A percentile compares a stretch with the other conserved stretches of the same genome.
phyloP scores from a whole-genome alignment of 768 basidiomycete species.

The Hydnum rufescens region DNA sequence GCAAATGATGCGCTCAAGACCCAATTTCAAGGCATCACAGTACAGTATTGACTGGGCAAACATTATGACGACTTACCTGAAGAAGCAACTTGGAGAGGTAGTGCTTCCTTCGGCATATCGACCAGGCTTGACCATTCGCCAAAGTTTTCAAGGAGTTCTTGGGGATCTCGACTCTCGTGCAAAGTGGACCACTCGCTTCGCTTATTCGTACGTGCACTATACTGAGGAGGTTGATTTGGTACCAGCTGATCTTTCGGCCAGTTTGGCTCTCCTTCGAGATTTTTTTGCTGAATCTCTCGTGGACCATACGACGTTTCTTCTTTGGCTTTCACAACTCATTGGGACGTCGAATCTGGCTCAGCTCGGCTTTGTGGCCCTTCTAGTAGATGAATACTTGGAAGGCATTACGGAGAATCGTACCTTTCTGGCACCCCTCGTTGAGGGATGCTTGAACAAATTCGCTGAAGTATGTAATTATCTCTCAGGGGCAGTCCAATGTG shows the following conservation, averaged over 20 bases:
- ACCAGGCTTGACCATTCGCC: slow-evolving; percentile 59
- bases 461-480: slow-evolving; percentile 30
- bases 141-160: slow-evolving; percentile 64
- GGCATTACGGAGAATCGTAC: slow-evolving; percentile 49
- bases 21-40: slow-evolving; percentile 60
- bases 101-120: slow-evolving; percentile 61
- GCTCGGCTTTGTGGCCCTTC: slow-evolving; percentile 48
- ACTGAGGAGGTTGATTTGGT: not conserved
- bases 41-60: slow-evolving; percentile 78
- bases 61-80: slow-evolving; percentile 59
- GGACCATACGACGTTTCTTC: slow-evolving; percentile 54
- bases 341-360: slow-evolving; percentile 62
- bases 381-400: slow-evolving; percentile 65
- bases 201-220: slow-evolving; percentile 38
- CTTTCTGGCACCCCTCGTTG: slow-evolving; percentile 45
- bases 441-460: slow-evolving; percentile 48
- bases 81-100: slow-evolving; percentile 65
- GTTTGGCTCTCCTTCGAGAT: slow-evolving; percentile 47
- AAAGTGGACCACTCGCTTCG: slow-evolving; percentile 59
- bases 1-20: slow-evolving; percentile 60
- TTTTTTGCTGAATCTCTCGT: slow-evolving; percentile 70
- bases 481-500: not conserved
- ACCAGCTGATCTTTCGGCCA: slow-evolving; percentile 15
- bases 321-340: slow-evolving; percentile 67
- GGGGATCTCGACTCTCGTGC: slow-evolving; percentile 50